phyloP scores from a whole-genome alignment of 2,329 filamentous ascomycete genomes.

The Diaporthe nobilis region DNA sequence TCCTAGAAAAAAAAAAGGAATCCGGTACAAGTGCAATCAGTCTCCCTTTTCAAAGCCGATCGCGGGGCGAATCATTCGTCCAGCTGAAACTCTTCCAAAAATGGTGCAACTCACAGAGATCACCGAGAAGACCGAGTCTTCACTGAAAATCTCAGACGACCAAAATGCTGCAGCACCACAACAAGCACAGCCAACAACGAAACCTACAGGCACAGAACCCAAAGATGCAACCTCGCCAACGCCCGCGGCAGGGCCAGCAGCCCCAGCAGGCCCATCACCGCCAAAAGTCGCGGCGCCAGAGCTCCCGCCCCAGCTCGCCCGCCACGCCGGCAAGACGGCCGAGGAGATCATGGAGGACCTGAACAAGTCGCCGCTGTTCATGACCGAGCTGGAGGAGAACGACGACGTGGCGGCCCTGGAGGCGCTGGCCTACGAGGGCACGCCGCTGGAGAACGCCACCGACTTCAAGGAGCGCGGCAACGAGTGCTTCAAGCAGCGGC shows the following conservation, averaged over 20 bases:
- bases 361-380: constrained; percentile 85
- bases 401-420: constrained; percentile 87
- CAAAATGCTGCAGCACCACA: constrained; percentile 38
- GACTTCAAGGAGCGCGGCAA: constrained; percentile 96
- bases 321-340: constrained; percentile 61
- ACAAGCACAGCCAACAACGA: constrained; percentile 26
- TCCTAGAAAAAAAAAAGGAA: too few relatives aligned
- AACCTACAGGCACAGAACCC: neutral
- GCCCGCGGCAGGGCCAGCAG: neutral
- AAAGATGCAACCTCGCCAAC: constrained; percentile 14
- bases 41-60: neutral
- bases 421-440: constrained; percentile 93
- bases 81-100: constrained; percentile 1
- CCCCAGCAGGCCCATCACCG: constrained; percentile 34
- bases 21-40: neutral
- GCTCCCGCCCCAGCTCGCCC: constrained; percentile 61
- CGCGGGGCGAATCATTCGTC: neutral
- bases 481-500: constrained; percentile 81
- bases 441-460: constrained; percentile 82
- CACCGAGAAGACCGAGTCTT: constrained; percentile 36
- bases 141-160: constrained; percentile 39
- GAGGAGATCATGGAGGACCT: constrained; percentile 71
- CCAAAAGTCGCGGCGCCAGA: constrained; percentile 51
- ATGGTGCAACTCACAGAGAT: constrained; percentile 40
- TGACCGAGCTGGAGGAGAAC: constrained; percentile 93